phyloP scores from a whole-genome alignment of 805 yeast genomes.

The Ogataea pilisensis region DNA sequence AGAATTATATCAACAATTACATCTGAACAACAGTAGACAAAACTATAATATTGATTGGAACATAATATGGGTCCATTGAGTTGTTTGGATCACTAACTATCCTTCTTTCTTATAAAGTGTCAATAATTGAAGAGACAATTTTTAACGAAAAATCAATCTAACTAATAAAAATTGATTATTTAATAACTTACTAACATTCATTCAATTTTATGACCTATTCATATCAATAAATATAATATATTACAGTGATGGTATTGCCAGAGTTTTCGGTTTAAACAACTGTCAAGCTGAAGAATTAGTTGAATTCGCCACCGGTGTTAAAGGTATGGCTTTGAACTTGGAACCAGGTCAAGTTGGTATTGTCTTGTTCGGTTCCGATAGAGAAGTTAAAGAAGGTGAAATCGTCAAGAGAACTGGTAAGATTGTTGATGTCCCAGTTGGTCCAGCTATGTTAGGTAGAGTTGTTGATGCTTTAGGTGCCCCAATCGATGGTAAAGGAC shows the following conservation, averaged over 20 bases:
- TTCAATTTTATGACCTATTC: too few species aligned
- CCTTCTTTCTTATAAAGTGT: too few species aligned
- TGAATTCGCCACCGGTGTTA: conserved; percentile 98
- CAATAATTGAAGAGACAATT: too few species aligned
- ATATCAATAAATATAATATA: conserved; percentile 9
- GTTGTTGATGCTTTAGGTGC: conserved; percentile 99
- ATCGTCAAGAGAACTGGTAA: conserved; percentile 99
- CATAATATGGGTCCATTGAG: too few species aligned
- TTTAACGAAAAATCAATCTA: too few species aligned
- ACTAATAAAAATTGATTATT: conserved; percentile 1
- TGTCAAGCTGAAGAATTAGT: conserved; percentile 99
- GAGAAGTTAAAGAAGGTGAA: conserved; percentile 98
- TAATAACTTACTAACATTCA: conserved; percentile 34
- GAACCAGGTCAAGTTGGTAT: conserved; percentile 99
- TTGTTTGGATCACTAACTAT: too few species aligned
- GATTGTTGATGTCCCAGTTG: conserved; percentile 99
- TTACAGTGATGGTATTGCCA: conserved; percentile 98
- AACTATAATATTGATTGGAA: too few species aligned
- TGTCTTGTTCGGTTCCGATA: conserved; percentile 98
- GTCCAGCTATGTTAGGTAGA: conserved; percentile 97
- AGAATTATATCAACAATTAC: not conserved
- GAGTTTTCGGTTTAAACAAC: conserved; percentile 99
- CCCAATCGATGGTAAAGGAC: conserved; percentile 99
- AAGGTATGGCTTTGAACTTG: conserved; percentile 99
- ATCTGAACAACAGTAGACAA: too few species aligned